These are phyloP conservation scores for Neurospora sublineolata DNA, from an alignment of 495 filamentous ascomycete species.

Conservation along the genomic window DNA sequence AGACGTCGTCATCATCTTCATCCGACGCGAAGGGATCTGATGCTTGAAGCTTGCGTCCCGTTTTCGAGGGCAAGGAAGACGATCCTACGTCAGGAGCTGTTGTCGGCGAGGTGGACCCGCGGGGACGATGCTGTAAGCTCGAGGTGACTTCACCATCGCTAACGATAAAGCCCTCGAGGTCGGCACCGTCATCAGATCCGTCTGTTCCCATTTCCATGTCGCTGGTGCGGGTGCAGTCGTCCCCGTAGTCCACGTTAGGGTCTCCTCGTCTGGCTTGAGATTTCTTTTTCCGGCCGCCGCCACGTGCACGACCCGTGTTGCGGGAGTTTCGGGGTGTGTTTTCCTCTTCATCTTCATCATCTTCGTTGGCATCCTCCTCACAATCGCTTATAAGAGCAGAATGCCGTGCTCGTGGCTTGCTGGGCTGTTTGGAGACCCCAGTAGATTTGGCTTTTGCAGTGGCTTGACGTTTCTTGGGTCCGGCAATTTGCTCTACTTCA, in stretches of 20 bases:
- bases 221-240: constrained; percentile 37
- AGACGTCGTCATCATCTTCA: neutral
- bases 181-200: constrained; percentile 34
- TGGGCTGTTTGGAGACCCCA: neutral
- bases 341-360: constrained; percentile 9
- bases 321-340: neutral
- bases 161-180: constrained; percentile 35
- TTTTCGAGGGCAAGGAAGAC: constrained; percentile 5
- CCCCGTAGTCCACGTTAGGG: constrained; percentile 32
- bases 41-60: neutral
- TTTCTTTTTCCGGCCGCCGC: constrained; percentile 4
- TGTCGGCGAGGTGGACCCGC: constrained; percentile 20
- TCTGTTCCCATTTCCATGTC: constrained; percentile 31
- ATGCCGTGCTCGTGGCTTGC: neutral
- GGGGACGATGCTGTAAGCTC: constrained; percentile 14
- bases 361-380: constrained; percentile 3
- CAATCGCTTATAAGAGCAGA: constrained; percentile 1
- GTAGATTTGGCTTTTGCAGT: constrained; percentile 6
- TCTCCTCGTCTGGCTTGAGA: constrained; percentile 18
- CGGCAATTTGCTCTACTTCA: constrained; percentile 9
- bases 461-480: constrained; percentile 8
- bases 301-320: neutral
- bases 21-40: neutral
- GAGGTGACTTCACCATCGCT: constrained; percentile 31
- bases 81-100: constrained; percentile 7